phyloP scores from a whole-genome alignment of 306 rosid species.

The Quercus wislizeni region DNA sequence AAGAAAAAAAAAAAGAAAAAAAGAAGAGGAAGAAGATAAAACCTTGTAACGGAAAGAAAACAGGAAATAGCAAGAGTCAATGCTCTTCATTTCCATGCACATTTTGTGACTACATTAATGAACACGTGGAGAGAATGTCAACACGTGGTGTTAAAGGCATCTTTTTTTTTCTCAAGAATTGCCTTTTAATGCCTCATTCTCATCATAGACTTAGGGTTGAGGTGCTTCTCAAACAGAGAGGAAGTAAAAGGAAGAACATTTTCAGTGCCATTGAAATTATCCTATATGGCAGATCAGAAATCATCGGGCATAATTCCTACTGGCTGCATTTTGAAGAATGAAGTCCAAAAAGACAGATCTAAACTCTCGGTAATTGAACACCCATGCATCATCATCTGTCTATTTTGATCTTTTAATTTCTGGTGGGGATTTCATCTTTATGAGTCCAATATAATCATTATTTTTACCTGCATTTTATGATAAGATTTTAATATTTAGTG shows the following conservation, averaged over 20 bases:
- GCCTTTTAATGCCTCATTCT: constrained; percentile 7
- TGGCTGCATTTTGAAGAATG: constrained; percentile 12
- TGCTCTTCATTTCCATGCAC: neutral
- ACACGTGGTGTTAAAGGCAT: constrained; percentile 10
- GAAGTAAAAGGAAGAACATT: neutral
- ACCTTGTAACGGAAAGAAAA: neutral
- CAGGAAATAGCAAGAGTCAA: neutral
- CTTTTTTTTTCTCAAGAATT: constrained; percentile 2
- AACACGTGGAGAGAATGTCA: constrained; percentile 5
- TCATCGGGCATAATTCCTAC: neutral
- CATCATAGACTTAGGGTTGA: neutral
- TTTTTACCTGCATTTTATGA: neutral
- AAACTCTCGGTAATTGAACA: constrained; percentile 2
- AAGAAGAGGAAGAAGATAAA: neutral
- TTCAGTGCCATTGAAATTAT: neutral
- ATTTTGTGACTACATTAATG: neutral
- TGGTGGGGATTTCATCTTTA: neutral
- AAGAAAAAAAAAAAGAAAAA: neutral
- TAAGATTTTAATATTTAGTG: neutral
- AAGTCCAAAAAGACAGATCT: constrained; percentile 2
- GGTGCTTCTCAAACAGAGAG: neutral
- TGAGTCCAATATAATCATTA: neutral
- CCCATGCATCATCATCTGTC: neutral
- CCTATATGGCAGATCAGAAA: constrained; percentile 12
- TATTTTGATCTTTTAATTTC: neutral